Conservation (phyloP, 108 stramenopile species). For the Bacterosira constricta region DNA sequence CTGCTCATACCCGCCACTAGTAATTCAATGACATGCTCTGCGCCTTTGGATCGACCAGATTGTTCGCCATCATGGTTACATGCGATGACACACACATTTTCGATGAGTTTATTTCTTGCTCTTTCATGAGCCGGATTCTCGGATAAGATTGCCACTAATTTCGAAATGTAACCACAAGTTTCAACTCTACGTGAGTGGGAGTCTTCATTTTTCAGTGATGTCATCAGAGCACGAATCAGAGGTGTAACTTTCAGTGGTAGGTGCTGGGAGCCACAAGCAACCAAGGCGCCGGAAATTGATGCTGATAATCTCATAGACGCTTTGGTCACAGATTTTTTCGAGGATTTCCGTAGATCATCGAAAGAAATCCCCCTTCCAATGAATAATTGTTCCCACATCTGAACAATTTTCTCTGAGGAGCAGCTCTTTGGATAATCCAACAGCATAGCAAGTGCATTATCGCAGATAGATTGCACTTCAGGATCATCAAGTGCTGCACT, state of each 20-base stretch:
- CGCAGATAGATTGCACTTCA: constrained; percentile 25
- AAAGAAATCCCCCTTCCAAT: constrained; percentile 26
- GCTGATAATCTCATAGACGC: constrained; percentile 48
- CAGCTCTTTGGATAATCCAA: not conserved
- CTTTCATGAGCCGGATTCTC: constrained; percentile 16
- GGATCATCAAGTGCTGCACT: constrained; percentile 16
- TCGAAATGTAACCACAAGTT: constrained; percentile 42
- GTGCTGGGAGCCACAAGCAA: constrained; percentile 39
- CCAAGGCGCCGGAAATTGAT: constrained; percentile 50
- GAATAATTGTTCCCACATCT: constrained; percentile 16
- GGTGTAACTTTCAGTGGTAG: constrained; percentile 71
- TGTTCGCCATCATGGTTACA: constrained; percentile 8
- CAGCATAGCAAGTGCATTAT: constrained; percentile 14
- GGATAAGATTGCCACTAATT: constrained; percentile 35
- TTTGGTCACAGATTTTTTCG: constrained; percentile 13
- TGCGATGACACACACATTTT: constrained; percentile 56
- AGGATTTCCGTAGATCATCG: constrained; percentile 12
- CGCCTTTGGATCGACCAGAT: constrained; percentile 9
- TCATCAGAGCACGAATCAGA: constrained; percentile 70
- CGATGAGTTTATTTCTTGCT: constrained; percentile 44
- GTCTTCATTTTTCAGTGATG: constrained; percentile 74
- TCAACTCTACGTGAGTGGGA: constrained; percentile 15
- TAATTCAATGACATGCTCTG: constrained; percentile 34
- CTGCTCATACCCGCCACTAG: constrained; percentile 21
- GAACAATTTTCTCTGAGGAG: not conserved